phyloP scores from a whole-genome alignment of 768 basidiomycete genomes.

The Leucosporidium yakuticum region DNA sequence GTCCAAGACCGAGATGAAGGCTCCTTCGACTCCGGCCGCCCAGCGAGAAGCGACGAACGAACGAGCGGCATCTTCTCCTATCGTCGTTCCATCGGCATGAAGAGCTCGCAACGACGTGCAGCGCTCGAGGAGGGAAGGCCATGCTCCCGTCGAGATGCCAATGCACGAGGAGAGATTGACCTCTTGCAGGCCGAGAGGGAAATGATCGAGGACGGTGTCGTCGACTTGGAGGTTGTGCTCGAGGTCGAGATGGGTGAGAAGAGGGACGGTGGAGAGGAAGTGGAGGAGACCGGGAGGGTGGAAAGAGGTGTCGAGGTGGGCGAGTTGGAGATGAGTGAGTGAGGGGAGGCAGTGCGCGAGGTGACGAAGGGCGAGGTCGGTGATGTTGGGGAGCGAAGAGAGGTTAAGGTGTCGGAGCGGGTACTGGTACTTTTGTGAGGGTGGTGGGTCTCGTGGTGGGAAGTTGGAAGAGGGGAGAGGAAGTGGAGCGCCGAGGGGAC shows the following conservation, averaged over 20 bases:
- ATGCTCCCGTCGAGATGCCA: not conserved
- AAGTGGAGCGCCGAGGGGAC: slow-evolving; percentile 42
- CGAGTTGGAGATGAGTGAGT: slow-evolving; percentile 72
- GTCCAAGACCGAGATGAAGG: not conserved
- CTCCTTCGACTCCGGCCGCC: not conserved
- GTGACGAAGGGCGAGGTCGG: slow-evolving; percentile 67
- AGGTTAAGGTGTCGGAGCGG: slow-evolving; percentile 66
- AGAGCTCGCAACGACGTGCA: not conserved
- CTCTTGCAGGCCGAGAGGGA: not conserved
- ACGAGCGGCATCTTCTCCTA: not conserved
- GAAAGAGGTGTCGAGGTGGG: slow-evolving; percentile 59
- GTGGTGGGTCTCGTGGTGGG: slow-evolving; percentile 34
- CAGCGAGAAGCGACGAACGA: not conserved
- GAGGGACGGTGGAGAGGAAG: not conserved
- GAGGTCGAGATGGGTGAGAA: not conserved
- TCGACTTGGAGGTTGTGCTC: not conserved
- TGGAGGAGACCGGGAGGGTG: slow-evolving; percentile 54
- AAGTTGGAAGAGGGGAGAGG: not conserved
- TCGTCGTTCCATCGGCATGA: not conserved
- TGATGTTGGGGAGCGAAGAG: slow-evolving; percentile 64
- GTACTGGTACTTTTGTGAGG: slow-evolving; percentile 43
- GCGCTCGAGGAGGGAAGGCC: not conserved
- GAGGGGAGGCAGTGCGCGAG: slow-evolving; percentile 63
- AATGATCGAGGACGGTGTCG: not conserved
- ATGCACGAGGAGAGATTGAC: not conserved